Conservation (phyloP, 306 rosid species). For the Cicer bijugum region DNA sequence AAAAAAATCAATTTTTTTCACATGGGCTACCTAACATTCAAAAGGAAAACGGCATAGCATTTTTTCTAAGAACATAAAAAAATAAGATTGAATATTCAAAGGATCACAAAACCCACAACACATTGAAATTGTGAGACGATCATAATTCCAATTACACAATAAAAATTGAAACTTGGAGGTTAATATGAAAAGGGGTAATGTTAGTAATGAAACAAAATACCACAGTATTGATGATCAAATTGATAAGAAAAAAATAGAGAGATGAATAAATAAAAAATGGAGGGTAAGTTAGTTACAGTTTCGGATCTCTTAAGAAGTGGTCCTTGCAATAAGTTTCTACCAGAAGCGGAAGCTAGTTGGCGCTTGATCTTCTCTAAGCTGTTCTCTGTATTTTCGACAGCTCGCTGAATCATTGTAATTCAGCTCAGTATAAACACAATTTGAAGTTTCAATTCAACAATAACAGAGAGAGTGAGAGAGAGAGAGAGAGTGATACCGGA, state of each 20-base stretch:
- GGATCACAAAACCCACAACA: constrained; percentile 20
- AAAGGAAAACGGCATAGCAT: neutral
- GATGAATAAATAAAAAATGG: neutral
- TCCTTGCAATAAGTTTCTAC: constrained; percentile 86
- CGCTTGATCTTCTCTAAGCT: constrained; percentile 99
- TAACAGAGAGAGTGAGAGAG: neutral
- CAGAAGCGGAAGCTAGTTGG: constrained; percentile 90
- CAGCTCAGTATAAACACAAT: constrained; percentile 21
- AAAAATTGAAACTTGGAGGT: constrained; percentile 33
- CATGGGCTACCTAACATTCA: constrained; percentile 34
- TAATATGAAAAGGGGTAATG: constrained; percentile 2
- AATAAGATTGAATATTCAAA: constrained; percentile 9
- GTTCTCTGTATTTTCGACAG: constrained; percentile 66
- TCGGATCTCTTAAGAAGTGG: constrained; percentile 99
- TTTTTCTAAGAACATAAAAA: neutral
- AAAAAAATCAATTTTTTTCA: neutral
- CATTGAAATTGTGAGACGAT: constrained; percentile 26
- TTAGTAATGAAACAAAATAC: constrained; percentile 3
- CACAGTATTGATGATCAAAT: constrained; percentile 27
- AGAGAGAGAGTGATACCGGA: constrained; percentile 57
- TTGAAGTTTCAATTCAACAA: neutral
- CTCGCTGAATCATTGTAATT: constrained; percentile 60
- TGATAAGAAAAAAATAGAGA: neutral
- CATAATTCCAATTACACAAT: neutral
- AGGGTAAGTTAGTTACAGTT: constrained; percentile 59